Evolutionary conservation across 2,329 filamentous ascomycete species (phyloP).

Genomic region (Hansfordia pulvinata): DNA sequence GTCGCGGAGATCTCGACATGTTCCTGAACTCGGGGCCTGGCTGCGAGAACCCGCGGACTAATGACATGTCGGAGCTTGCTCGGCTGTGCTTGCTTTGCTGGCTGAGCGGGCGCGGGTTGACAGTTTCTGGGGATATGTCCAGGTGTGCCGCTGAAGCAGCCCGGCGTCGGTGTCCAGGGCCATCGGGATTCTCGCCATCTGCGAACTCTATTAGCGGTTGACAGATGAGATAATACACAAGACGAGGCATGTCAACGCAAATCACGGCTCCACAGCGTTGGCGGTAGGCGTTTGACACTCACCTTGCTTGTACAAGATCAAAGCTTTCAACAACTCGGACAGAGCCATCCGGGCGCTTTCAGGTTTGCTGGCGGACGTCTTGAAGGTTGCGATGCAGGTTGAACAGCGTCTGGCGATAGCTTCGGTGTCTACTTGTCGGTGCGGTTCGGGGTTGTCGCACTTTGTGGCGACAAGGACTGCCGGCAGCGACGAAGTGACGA

Average conservation of each 20-base stretch:
- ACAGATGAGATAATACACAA: slow-evolving; percentile 2
- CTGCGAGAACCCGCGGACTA: slow-evolving; percentile 38
- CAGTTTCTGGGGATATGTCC: slow-evolving; percentile 36
- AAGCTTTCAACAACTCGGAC: slow-evolving; percentile 57
- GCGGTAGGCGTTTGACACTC: no score
- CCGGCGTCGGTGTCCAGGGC: slow-evolving; percentile 32
- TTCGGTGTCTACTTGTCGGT: slow-evolving; percentile 58
- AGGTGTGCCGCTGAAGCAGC: slow-evolving; percentile 50
- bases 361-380: slow-evolving; percentile 55
- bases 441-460: slow-evolving; percentile 63
- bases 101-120: slow-evolving; percentile 37
- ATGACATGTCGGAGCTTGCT: slow-evolving; percentile 57
- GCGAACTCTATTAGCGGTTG: background rate
- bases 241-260: background rate
- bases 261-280: no score
- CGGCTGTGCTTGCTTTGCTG: slow-evolving; percentile 54
- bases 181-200: slow-evolving; percentile 24
- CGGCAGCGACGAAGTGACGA: slow-evolving; percentile 60
- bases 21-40: slow-evolving; percentile 28
- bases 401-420: slow-evolving; percentile 50
- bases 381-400: slow-evolving; percentile 58
- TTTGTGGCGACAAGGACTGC: slow-evolving; percentile 79
- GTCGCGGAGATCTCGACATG: slow-evolving; percentile 30
- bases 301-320: no score
- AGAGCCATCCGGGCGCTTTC: slow-evolving; percentile 67